Percentiles rank a stretch among this genome's conserved stretches.
Conservation (phyloP, 2,329 filamentous ascomycete genomes). For the Fusarium piperis region DNA sequence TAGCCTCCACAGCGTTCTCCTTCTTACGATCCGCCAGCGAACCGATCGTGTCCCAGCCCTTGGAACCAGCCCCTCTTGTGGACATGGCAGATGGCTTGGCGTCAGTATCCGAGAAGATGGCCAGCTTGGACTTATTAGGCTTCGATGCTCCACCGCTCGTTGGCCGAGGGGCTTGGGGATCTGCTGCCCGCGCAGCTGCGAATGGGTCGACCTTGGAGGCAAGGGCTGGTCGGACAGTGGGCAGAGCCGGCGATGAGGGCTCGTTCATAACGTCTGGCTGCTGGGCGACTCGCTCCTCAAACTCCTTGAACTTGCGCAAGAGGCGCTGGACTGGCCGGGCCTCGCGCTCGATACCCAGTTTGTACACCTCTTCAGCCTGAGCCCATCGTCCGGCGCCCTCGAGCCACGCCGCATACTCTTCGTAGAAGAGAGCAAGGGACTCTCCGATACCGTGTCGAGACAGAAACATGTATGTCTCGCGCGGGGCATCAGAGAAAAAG, state of each 20-base stretch:
- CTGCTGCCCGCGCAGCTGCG: conserved; percentile 61
- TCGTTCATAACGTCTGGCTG: conserved; percentile 69
- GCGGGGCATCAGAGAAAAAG: conserved; percentile 90
- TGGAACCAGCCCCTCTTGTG: conserved; percentile 63
- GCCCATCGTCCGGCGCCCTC: conserved; percentile 85
- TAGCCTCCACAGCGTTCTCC: conserved; percentile 87
- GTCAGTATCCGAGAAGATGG: conserved; percentile 87
- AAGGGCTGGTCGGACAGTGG: conserved; percentile 82
- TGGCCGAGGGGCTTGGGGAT: conserved; percentile 72
- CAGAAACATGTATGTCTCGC: conserved; percentile 92
- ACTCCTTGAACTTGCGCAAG: conserved; percentile 90
- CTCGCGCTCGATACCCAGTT: conserved; percentile 87
- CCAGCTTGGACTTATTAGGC: conserved; percentile 80
- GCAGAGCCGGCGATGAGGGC: conserved; percentile 87
- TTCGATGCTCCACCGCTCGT: conserved; percentile 65
- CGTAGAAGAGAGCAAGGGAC: conserved; percentile 89
- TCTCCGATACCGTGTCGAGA: conserved; percentile 90
- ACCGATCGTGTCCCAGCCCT: conserved; percentile 93
- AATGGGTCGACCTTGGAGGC: conserved; percentile 90
- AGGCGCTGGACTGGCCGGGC: conserved; percentile 84
- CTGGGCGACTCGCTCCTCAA: conserved; percentile 79
- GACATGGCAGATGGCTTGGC: conserved; percentile 66
- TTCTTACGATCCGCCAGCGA: conserved; percentile 90
- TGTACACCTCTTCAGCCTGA: conserved; percentile 95
- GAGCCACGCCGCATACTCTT: conserved; percentile 94